Percentiles rank a stretch among this genome's conserved stretches.
Evolutionary conservation across 2,329 filamentous ascomycete species (phyloP).

Genomic region (Magnaporthiopsis poae): DNA sequence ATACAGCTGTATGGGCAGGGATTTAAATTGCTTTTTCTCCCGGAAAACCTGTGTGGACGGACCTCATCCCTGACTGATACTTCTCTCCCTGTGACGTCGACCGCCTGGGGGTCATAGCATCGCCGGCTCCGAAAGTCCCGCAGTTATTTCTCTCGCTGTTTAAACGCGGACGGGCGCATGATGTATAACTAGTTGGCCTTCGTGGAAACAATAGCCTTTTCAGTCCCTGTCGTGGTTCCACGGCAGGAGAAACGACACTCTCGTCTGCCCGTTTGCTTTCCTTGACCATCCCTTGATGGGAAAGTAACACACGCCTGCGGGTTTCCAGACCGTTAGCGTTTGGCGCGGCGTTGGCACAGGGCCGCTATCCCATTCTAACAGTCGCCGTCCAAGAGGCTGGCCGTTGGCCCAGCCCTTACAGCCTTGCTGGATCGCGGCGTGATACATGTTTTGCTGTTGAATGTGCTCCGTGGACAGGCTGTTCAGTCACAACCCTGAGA

Average conservation of each 20-base stretch:
- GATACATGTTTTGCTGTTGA: neutral
- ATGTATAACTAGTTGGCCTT: neutral
- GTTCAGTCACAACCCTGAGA: neutral
- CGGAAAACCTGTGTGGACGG: neutral
- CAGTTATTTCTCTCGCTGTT: neutral
- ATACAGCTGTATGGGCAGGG: neutral
- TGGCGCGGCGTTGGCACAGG: neutral
- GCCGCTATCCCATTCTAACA: neutral
- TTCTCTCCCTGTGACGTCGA: neutral
- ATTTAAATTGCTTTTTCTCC: neutral
- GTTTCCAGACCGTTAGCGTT: neutral
- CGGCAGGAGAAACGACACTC: neutral
- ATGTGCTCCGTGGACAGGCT: neutral
- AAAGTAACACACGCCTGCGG: too few species aligned
- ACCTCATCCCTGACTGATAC: neutral
- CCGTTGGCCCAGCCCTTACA: neutral
- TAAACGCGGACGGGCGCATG: neutral
- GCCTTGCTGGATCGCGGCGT: neutral
- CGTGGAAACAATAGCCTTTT: neutral
- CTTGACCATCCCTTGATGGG: neutral
- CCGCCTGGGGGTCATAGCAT: neutral
- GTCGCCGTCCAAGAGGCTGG: neutral
- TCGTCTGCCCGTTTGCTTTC: too few species aligned
- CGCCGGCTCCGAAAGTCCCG: neutral
- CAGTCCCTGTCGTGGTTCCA: neutral